These are phyloP conservation scores for Phaeoacremonium minimum DNA, from an alignment of 2,329 filamentous ascomycete genomes.

Conservation along the genomic window DNA sequence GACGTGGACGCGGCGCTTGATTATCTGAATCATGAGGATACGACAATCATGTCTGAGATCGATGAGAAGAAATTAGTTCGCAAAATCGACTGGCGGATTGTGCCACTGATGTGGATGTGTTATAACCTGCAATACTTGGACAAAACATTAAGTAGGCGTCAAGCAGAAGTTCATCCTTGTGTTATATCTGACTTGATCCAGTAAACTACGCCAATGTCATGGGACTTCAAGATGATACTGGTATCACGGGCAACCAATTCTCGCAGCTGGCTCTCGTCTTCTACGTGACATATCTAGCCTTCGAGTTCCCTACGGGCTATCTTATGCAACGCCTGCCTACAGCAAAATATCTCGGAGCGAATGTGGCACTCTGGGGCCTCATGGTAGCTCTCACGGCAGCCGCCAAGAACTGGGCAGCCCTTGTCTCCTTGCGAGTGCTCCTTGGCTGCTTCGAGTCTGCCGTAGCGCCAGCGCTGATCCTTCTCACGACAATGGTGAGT, in stretches of 20 bases:
- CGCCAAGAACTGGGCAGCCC: conserved; percentile 42
- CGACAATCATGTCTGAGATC: conserved; percentile 4
- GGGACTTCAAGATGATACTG: conserved; percentile 20
- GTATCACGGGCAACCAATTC: conserved; percentile 20
- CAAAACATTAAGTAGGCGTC: conserved; percentile 18
- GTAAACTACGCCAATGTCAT: conserved; percentile 25
- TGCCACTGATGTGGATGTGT: conserved; percentile 24
- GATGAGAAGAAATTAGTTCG: conserved; percentile 12
- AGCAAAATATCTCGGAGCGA: conserved; percentile 45
- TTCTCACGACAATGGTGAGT: conserved; percentile 51
- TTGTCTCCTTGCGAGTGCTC: conserved; percentile 43
- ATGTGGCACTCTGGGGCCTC: conserved; percentile 39
- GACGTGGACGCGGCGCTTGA: conserved; percentile 8
- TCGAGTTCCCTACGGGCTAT: conserved; percentile 31
- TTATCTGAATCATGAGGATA: conserved; percentile 5
- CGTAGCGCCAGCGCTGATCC: conserved; percentile 48
- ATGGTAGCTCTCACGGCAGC: conserved; percentile 43
- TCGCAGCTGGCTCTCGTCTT: conserved; percentile 23
- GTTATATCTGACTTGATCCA: conserved; percentile 2
- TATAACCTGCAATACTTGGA: conserved; percentile 24
- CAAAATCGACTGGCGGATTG: conserved; percentile 22
- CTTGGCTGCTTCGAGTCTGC: conserved; percentile 50
- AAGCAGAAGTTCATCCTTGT: not conserved
- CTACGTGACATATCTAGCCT: conserved; percentile 23
- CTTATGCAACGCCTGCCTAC: conserved; percentile 49